Base-by-base conservation (phyloP, 2,329 filamentous ascomycete genomes). In the Mariannaea sp. region DNA sequence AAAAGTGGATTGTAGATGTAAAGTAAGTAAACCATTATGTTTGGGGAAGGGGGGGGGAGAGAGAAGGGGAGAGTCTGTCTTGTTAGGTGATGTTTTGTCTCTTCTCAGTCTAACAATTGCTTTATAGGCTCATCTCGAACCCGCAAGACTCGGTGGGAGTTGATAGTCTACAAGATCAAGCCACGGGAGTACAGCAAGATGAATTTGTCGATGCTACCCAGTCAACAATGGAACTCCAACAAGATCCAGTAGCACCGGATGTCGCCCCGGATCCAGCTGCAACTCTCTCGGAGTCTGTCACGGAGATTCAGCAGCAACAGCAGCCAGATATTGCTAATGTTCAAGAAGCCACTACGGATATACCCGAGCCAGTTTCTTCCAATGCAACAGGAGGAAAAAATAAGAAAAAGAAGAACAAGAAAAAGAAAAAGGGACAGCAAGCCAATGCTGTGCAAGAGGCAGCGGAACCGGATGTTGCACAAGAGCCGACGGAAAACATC, bases 1-100 rank as follows among this genome's bases (percentile, higher is more conserved):
- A 49, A 33, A 36, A 8, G 19, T 53, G 51, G 51, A 9, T 49
- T 14, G 14, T 10, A 12, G 32, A 48, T n/a, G 27, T 30, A 3
- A 53, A 26, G 51, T 53, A 26, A 17, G 50, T 29, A 13, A 7
- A 7, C 20, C 44, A n/a, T 5, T n/a, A 20, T n/a, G 13, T 16
- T 6, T n/a, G 13, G 17, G 12, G 26, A 29, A 7, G 12, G 7
- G 12, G 12, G 26, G 12, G 7, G 26, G 26, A 29, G 26, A 12
- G 26, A 29, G 10, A n/a, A n/a, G n/a, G n/a, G n/a, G n/a, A n/a
- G n/a, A n/a, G n/a, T n/a, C n/a, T n/a, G n/a, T n/a, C n/a, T n/a
- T n/a, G n/a, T n/a, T n/a, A n/a, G n/a, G n/a, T n/a, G n/a, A n/a
- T n/a, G n/a, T n/a, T n/a, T n/a, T n/a, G n/a, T n/a, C n/a, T n/a